Evolutionary conservation across 208 protist species (phyloP), one percentile per base, ranked within the genome.

Genomic region (Wallacemonas sp.): DNA sequence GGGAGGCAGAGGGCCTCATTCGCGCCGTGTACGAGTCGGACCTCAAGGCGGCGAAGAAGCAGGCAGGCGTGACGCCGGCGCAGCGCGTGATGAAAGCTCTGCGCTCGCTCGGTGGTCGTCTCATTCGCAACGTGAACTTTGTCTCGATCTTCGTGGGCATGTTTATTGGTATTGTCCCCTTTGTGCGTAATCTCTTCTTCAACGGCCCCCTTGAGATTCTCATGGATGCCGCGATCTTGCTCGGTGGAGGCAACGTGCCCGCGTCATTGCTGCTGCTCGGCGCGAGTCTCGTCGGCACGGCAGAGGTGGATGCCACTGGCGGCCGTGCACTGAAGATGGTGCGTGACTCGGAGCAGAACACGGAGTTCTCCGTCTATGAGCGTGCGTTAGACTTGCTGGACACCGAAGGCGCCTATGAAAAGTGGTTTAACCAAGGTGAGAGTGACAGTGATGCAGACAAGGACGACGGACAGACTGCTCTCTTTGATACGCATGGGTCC

Each of bases 241-340:
- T 95, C 1, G 74, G 77, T 36, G 67, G 82, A 24, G 86, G 86
- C 21, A 84, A 72, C 26, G 85, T 95, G 34, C 89, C 89, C 17
- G 53, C 77, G 24, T 83, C 86, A n/a, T 68, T 95, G 65, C 72
- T 95, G 59, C 72, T 95, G 64, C 71, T 95, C 36, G 89, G 86
- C 19, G 61, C 79, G 2, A 90, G 89, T 66, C 73, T 95, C 1
- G 70, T 75, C 24, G 77, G 75, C 24, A 76, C 77, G 9, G 53
- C 33, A 2, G 45, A 51, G 22, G 65, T 21, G n/a, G 39, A 55
- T 2, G 60, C 54, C 44, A 36, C 11, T 3, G 51, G 51, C 51
- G 21, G 30, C 31, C 36, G 27, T 15, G 24, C 36, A 2, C 56
- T 59, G 30, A 62, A 66, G 34, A 79, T 73, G 33, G 53, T 83